Conservation (phyloP, 2,329 filamentous ascomycete genomes). For the Diaporthe vexans region DNA sequence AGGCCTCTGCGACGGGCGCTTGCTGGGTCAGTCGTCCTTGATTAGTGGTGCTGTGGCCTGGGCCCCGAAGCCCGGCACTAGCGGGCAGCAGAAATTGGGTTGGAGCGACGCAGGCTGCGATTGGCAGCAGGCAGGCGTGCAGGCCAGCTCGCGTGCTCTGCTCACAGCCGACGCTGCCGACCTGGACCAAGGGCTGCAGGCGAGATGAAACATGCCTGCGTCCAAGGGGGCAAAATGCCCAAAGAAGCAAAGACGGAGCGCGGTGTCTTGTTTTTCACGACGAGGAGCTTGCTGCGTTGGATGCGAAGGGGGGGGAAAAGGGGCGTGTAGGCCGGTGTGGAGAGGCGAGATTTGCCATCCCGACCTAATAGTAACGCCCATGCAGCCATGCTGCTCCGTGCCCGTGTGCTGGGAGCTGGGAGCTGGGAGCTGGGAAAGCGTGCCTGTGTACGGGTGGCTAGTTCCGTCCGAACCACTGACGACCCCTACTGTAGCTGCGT, state of each 20-base stretch:
- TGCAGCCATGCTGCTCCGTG: not conserved
- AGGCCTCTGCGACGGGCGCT: slow-evolving; percentile 39
- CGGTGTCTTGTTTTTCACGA: not conserved
- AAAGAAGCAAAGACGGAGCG: slow-evolving; percentile 22
- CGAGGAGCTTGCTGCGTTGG: slow-evolving; percentile 24
- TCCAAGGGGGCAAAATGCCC: slow-evolving; percentile 32
- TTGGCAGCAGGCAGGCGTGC: not conserved
- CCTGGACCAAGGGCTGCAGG: slow-evolving; percentile 32
- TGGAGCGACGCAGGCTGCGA: not conserved
- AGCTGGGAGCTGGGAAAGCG: not conserved
- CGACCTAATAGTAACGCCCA: not conserved
- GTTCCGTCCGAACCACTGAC: slow-evolving; percentile 6
- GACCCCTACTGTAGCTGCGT: slow-evolving; percentile 20
- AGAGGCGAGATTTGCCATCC: slow-evolving; percentile 23
- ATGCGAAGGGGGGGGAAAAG: not conserved
- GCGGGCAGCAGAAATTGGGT: not conserved
- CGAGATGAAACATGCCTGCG: slow-evolving; percentile 38
- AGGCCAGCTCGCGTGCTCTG: slow-evolving; percentile 3
- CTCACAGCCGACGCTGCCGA: slow-evolving; percentile 7
- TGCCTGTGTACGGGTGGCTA: slow-evolving; percentile 7
- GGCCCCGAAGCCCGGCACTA: slow-evolving; percentile 4
- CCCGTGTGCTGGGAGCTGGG: too few relatives aligned
- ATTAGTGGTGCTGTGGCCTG: not conserved
- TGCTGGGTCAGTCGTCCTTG: slow-evolving; percentile 2
- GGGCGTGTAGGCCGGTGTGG: slow-evolving; percentile 27